Conservation (phyloP, 1,139 yeast genomes). For the Sugiyamaella paludigena region DNA sequence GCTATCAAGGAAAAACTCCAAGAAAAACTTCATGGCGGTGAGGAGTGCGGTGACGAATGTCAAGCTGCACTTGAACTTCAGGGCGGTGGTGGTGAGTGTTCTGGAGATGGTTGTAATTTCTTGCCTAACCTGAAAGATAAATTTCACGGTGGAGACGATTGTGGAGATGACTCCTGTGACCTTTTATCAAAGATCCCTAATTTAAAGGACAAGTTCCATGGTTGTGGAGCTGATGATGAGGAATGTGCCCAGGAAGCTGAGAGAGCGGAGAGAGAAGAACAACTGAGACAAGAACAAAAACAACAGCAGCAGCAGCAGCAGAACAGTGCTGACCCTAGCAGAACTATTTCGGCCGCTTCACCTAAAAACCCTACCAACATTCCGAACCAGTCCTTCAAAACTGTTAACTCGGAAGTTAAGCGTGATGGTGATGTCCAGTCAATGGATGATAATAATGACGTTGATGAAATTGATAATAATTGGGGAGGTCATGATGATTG, state of each 20-base stretch:
- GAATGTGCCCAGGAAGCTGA: conserved; percentile 6
- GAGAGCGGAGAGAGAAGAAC: background rate
- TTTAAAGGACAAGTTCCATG: conserved; percentile 12
- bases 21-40: conserved; percentile 1
- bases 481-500: conserved; percentile 5
- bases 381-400: too few species aligned
- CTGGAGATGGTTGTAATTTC: conserved; percentile 9
- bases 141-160: conserved; percentile 12
- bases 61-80: conserved; percentile 8
- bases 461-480: too few species aligned
- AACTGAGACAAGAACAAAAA: background rate
- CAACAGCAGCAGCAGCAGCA: conserved; percentile 1
- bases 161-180: conserved; percentile 2
- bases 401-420: too few species aligned
- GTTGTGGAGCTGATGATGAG: conserved; percentile 6
- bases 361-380: too few species aligned
- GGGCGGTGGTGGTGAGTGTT: conserved; percentile 1
- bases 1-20: conserved; percentile 3
- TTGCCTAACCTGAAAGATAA: conserved; percentile 10
- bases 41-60: conserved; percentile 11
- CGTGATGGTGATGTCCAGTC: too few species aligned
- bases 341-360: too few species aligned
- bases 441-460: too few species aligned
- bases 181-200: conserved; percentile 7
- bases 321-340: too few species aligned